Evolutionary conservation across 129 eudicot genomes (phyloP).

Genomic region (Mikania micrantha): DNA sequence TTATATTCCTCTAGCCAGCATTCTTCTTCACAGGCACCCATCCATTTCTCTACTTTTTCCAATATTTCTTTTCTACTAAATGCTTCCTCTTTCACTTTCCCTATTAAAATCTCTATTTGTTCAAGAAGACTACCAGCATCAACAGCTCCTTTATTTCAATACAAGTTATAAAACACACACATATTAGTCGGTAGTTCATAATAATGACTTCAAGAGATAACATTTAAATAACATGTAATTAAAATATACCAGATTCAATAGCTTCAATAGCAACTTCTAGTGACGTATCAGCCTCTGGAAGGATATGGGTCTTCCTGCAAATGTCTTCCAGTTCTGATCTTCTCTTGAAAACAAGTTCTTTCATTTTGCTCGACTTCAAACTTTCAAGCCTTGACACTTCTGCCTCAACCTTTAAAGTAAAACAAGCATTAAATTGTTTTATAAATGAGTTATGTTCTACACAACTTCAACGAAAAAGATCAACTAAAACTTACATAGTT

Average conservation of each 20-base stretch:
- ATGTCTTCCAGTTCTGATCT: constrained; percentile 72
- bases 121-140: constrained; percentile 83
- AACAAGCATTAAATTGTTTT: neutral
- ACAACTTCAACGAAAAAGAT: no score
- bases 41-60: constrained; percentile 83
- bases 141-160: constrained; percentile 53
- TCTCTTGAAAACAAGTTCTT: constrained; percentile 81
- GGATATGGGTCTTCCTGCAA: constrained; percentile 75
- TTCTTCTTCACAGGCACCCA: constrained; percentile 83
- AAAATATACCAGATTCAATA: constrained; percentile 39
- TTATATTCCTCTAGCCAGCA: neutral
- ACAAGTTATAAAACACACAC: neutral
- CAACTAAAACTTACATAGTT: constrained; percentile 65
- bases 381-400: constrained; percentile 77
- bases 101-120: constrained; percentile 74
- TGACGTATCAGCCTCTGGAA: constrained; percentile 46
- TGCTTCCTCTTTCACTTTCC: constrained; percentile 81
- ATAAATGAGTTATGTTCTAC: neutral
- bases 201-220: neutral
- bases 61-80: constrained; percentile 87
- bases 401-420: constrained; percentile 53
- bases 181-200: constrained; percentile 5
- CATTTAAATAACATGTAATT: neutral
- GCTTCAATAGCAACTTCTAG: constrained; percentile 45
- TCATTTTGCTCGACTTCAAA: constrained; percentile 77